Percentiles rank a stretch among this genome's conserved stretches.
These are phyloP conservation scores for Gossypium arboreum DNA, from an alignment of 345 rosid genomes.

Conservation along the genomic window DNA sequence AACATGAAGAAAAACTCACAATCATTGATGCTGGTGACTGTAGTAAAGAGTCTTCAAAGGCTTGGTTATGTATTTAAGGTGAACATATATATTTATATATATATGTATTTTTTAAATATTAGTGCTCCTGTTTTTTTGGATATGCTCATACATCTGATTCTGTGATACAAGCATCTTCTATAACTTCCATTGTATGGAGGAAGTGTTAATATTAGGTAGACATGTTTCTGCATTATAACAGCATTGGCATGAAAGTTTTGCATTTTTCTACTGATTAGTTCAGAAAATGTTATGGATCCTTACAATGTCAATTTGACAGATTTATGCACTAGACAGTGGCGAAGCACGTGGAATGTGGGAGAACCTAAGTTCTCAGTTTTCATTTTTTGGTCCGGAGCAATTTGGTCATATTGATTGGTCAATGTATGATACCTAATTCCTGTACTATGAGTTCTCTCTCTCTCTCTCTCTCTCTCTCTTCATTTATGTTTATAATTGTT, in stretches of 20 bases:
- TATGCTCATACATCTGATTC: background rate
- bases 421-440: slow-evolving; percentile 43
- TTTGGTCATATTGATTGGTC: slow-evolving; percentile 75
- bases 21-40: slow-evolving; percentile 67
- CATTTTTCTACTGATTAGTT: slow-evolving; percentile 14
- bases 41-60: slow-evolving; percentile 70
- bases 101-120: background rate
- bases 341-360: slow-evolving; percentile 60
- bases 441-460: background rate
- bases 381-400: slow-evolving; percentile 45
- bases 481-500: slow-evolving; percentile 3
- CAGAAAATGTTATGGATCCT: slow-evolving; percentile 35
- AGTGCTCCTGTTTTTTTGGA: background rate
- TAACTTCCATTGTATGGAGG: background rate
- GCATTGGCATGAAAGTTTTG: slow-evolving; percentile 7
- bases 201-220: background rate
- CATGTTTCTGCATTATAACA: background rate
- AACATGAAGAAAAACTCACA: slow-evolving; percentile 66
- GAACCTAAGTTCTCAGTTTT: slow-evolving; percentile 49
- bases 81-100: slow-evolving; percentile 6
- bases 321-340: slow-evolving; percentile 58
- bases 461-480: background rate
- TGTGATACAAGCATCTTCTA: background rate
- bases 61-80: slow-evolving; percentile 88
- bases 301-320: slow-evolving; percentile 43